These are phyloP conservation scores for Teratosphaeria nubilosa DNA, from an alignment of 2,329 filamentous ascomycete genomes.

Conservation along the genomic window DNA sequence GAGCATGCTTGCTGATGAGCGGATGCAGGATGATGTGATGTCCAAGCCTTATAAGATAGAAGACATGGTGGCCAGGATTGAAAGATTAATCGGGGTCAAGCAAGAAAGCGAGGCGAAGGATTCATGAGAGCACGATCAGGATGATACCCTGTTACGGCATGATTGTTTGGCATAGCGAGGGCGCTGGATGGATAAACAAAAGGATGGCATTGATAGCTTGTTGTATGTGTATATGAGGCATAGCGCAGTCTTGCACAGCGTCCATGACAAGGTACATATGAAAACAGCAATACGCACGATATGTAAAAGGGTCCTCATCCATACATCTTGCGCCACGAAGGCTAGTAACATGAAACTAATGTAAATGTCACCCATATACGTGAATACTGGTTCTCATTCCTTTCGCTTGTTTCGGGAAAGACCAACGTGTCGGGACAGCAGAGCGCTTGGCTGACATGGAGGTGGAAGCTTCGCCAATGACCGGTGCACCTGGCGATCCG, in stretches of 20 bases:
- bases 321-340: no score
- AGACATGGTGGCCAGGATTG: constrained; percentile 17
- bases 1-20: not conserved
- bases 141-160: not conserved
- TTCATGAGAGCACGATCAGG: not conserved
- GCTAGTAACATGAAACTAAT: no score
- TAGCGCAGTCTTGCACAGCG: not conserved
- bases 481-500: not conserved
- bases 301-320: no score
- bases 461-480: not conserved
- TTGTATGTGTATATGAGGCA: not conserved
- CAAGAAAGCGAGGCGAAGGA: not conserved
- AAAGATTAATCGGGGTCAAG: not conserved
- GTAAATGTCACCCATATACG: no score
- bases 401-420: not conserved
- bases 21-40: constrained; percentile 14
- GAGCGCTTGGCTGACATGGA: not conserved
- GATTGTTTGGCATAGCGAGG: not conserved
- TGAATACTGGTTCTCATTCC: not conserved
- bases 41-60: constrained; percentile 25
- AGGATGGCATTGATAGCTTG: not conserved
- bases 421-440: not conserved
- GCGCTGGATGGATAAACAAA: not conserved
- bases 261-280: not conserved
- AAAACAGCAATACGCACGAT: no score